phyloP scores from a whole-genome alignment of 768 basidiomycete species.

The Podaxis sp. region DNA sequence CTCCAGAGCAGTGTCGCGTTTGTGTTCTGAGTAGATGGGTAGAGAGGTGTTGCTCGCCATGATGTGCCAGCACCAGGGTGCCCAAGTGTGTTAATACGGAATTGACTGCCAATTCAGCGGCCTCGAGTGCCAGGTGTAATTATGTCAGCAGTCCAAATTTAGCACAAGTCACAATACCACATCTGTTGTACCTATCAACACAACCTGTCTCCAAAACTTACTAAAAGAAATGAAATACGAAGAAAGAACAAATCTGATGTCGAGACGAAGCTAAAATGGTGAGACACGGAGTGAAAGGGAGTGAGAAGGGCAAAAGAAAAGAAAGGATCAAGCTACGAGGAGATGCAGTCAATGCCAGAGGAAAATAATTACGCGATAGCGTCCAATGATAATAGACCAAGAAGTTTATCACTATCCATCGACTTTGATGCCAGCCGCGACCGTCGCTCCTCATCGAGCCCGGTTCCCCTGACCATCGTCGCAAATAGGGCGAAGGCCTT shows the following conservation, averaged over 20 bases:
- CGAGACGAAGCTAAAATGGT: neutral
- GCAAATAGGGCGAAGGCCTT: conserved; percentile 78
- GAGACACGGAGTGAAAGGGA: neutral
- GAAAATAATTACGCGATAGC: conserved; percentile 11
- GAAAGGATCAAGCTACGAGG: conserved; percentile 12
- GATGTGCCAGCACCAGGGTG: neutral
- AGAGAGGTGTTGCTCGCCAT: neutral
- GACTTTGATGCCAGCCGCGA: conserved; percentile 61
- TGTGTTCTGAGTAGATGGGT: neutral
- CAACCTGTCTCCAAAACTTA: neutral
- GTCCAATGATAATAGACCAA: conserved; percentile 53
- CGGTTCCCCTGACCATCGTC: conserved; percentile 70
- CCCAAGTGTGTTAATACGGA: too few species aligned
- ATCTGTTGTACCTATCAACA: conserved; percentile 5
- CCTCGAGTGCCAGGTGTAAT: neutral
- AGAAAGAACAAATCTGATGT: neutral
- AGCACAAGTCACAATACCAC: neutral
- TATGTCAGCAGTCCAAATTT: conserved; percentile 1
- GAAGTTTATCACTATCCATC: conserved; percentile 55
- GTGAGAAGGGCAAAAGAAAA: conserved; percentile 15
- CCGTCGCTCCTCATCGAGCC: conserved; percentile 59
- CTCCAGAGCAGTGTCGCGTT: neutral
- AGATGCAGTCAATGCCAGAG: conserved; percentile 11
- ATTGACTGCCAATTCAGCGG: neutral
- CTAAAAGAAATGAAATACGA: neutral